Percentiles rank a stretch among this genome's conserved stretches.
Conservation (phyloP, 1,139 yeast genomes). For the Scheffersomyces lignicola region DNA sequence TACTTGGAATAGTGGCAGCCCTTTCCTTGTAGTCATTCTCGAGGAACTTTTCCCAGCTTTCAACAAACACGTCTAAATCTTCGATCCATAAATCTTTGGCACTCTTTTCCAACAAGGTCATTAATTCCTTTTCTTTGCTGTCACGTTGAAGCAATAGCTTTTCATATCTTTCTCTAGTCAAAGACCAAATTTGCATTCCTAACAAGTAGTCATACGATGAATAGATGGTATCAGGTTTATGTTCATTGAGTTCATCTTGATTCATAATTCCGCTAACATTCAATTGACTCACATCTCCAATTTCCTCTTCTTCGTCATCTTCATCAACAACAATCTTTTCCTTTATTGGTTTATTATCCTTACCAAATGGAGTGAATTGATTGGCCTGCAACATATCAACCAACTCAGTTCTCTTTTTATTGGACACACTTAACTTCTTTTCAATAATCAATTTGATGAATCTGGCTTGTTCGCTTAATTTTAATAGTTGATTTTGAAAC, state of each 20-base stretch:
- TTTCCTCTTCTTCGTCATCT: slow-evolving; percentile 35
- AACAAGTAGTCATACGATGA: slow-evolving; percentile 72
- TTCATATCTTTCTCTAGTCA: slow-evolving; percentile 87
- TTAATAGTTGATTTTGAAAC: slow-evolving; percentile 72
- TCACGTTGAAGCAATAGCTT: slow-evolving; percentile 71
- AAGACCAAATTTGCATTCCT: slow-evolving; percentile 92
- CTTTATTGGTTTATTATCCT: slow-evolving; percentile 56
- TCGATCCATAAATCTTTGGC: slow-evolving; percentile 88
- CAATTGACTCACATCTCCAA: slow-evolving; percentile 39
- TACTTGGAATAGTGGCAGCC: slow-evolving; percentile 24
- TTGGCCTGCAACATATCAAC: slow-evolving; percentile 60
- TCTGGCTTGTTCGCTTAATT: slow-evolving; percentile 80
- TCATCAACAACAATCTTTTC: slow-evolving; percentile 22
- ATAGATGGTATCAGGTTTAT: slow-evolving; percentile 44
- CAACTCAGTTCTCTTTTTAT: slow-evolving; percentile 67
- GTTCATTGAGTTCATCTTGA: slow-evolving; percentile 29
- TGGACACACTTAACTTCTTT: slow-evolving; percentile 64
- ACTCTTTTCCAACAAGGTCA: slow-evolving; percentile 59
- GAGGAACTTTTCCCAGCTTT: slow-evolving; percentile 64
- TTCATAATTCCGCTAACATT: slow-evolving; percentile 27
- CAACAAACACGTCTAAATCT: slow-evolving; percentile 75
- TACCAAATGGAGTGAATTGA: slow-evolving; percentile 76
- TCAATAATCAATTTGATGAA: slow-evolving; percentile 91
- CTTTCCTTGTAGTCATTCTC: slow-evolving; percentile 34
- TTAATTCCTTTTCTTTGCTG: slow-evolving; percentile 72